Conservation (phyloP, 2,329 filamentous ascomycete species). For the Ascochyta fabae region DNA sequence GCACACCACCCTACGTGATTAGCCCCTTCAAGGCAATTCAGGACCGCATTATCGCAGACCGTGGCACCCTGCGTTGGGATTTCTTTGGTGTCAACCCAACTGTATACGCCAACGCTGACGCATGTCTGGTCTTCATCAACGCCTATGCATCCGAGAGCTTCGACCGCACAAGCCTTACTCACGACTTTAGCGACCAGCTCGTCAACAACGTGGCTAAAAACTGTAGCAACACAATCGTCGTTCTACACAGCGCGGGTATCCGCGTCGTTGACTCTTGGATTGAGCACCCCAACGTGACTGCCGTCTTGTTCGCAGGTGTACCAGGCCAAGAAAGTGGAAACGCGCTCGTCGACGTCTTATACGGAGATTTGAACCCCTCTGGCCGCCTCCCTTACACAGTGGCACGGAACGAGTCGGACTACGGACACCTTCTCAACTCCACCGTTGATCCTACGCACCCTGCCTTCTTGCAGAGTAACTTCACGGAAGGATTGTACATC, state of each 20-base stretch:
- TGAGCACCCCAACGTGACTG: slow-evolving; percentile 77
- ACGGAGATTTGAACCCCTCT: slow-evolving; percentile 75
- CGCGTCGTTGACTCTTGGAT: slow-evolving; percentile 78
- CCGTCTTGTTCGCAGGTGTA: slow-evolving; percentile 79
- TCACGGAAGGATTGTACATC: slow-evolving; percentile 78
- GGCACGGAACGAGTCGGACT: slow-evolving; percentile 70
- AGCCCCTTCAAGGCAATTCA: slow-evolving; percentile 51
- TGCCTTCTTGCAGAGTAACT: slow-evolving; percentile 75
- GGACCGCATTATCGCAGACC: slow-evolving; percentile 36
- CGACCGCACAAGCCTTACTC: slow-evolving; percentile 32
- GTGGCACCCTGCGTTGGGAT: slow-evolving; percentile 46
- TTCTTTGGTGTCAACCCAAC: slow-evolving; percentile 41
- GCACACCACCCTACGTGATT: slow-evolving; percentile 50
- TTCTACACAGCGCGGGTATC: slow-evolving; percentile 57
- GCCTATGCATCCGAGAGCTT: slow-evolving; percentile 51
- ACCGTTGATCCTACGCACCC: slow-evolving; percentile 53
- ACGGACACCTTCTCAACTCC: slow-evolving; percentile 66
- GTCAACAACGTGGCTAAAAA: slow-evolving; percentile 54
- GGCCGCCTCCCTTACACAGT: slow-evolving; percentile 81
- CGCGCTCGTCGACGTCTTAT: slow-evolving; percentile 77
- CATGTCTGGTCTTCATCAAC: slow-evolving; percentile 65
- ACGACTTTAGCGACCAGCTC: slow-evolving; percentile 38
- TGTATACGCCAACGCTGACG: slow-evolving; percentile 46
- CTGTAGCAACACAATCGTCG: slow-evolving; percentile 60
- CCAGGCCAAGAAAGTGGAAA: slow-evolving; percentile 84